Evolutionary conservation across 805 yeast genomes (phyloP).

Genomic region (Candida khao-thaluensis): DNA sequence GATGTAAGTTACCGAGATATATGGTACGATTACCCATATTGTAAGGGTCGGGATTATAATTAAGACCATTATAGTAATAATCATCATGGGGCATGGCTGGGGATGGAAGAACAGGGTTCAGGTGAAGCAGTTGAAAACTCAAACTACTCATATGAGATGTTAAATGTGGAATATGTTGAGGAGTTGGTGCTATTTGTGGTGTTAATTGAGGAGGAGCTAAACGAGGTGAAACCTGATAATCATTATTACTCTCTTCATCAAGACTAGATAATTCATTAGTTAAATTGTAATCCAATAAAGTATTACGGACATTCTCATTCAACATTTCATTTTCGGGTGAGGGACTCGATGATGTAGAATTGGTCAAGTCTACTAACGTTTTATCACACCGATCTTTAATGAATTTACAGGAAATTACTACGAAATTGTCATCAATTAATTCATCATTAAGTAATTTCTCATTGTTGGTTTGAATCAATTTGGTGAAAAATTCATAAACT

Average conservation of each 20-base stretch:
- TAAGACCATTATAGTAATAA: constrained; percentile 2
- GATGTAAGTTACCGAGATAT: constrained; percentile 65
- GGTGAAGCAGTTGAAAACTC: no score
- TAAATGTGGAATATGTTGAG: not conserved
- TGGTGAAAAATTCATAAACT: constrained; percentile 35
- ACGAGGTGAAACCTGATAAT: not conserved
- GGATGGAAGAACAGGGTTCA: not conserved
- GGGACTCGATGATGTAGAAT: constrained; percentile 5
- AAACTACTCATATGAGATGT: not conserved
- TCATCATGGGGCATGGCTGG: not conserved
- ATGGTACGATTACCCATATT: constrained; percentile 62
- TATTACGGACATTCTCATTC: constrained; percentile 4
- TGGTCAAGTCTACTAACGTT: constrained; percentile 12
- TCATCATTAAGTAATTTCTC: constrained; percentile 18
- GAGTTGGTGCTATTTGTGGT: not conserved
- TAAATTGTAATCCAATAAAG: constrained; percentile 6
- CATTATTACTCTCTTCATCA: constrained; percentile 7
- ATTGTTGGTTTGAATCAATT: constrained; percentile 23
- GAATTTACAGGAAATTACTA: constrained; percentile 18
- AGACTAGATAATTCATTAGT: constrained; percentile 5
- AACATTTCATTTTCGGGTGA: constrained; percentile 13
- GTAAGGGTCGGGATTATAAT: constrained; percentile 27
- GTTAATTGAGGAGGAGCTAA: not conserved
- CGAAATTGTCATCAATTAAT: constrained; percentile 9
- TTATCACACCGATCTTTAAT: constrained; percentile 41